These are phyloP conservation scores for Amanita subjunquillea DNA, from an alignment of 768 basidiomycete species.

Conservation along the genomic window DNA sequence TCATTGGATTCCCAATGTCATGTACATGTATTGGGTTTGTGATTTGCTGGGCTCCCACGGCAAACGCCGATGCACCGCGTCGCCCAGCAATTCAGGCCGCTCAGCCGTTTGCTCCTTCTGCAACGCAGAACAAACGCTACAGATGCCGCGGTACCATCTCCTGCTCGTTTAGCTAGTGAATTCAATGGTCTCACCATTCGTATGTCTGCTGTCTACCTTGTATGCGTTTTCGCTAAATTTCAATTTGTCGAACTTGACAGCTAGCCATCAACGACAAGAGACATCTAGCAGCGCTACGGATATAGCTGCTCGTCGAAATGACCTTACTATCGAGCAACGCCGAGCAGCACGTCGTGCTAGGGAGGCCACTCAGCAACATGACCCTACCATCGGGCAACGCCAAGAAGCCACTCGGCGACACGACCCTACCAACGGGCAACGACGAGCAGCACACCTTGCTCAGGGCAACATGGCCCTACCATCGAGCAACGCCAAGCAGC, in stretches of 20 bases:
- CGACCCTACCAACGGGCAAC: not conserved
- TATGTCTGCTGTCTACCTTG: conserved; percentile 13
- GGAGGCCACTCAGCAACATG: conserved; percentile 5
- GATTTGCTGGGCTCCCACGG: too few relatives aligned
- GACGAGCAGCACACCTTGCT: conserved; percentile 12
- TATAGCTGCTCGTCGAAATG: not conserved
- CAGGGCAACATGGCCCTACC: conserved; percentile 1
- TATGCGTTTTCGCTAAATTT: not conserved
- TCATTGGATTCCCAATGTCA: too few relatives aligned
- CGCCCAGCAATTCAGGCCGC: not conserved
- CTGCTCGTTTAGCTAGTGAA: conserved; percentile 12
- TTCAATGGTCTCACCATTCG: conserved; percentile 23
- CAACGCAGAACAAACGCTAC: not conserved
- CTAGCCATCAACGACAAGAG: conserved; percentile 8
- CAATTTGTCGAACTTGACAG: conserved; percentile 8
- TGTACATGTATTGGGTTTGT: too few relatives aligned
- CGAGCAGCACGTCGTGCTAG: conserved; percentile 13
- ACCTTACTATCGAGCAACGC: not conserved
- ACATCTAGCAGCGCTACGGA: not conserved
- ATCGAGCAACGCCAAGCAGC: conserved; percentile 6
- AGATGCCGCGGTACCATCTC: not conserved
- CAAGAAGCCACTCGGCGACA: not conserved
- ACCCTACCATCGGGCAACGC: not conserved
- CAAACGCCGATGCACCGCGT: not conserved
- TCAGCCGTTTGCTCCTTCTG: not conserved